Conservation (phyloP, 345 rosid genomes). For the Aethionema arabicum region DNA sequence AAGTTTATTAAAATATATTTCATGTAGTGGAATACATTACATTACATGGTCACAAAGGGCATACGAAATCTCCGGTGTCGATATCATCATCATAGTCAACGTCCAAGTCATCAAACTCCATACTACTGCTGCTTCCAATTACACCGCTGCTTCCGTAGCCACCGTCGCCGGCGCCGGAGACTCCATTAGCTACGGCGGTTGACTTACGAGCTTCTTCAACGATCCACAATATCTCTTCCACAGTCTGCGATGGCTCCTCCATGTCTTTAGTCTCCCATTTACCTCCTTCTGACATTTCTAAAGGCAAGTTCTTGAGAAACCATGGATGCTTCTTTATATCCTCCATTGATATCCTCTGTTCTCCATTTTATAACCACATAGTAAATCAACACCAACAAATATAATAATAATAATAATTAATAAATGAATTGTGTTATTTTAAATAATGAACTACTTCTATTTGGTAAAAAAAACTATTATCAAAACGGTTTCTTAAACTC, state of each 20-base stretch:
- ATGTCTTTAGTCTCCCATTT: conserved; percentile 55
- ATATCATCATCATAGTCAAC: conserved; percentile 40
- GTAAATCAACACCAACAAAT: too few relatives aligned
- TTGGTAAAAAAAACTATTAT: too few relatives aligned
- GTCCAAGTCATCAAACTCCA: conserved; percentile 72
- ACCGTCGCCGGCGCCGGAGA: conserved; percentile 20
- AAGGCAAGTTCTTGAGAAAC: conserved; percentile 70
- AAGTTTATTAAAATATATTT: conserved; percentile 2
- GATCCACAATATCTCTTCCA: conserved; percentile 53
- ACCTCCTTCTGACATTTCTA: conserved; percentile 58
- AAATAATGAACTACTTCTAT: too few relatives aligned
- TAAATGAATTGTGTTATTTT: too few relatives aligned
- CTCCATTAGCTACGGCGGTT: conserved; percentile 32
- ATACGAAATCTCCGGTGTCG: conserved; percentile 61
- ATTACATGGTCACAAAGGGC: conserved; percentile 38
- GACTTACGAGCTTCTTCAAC: conserved; percentile 58
- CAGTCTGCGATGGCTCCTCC: conserved; percentile 59
- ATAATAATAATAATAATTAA: too few relatives aligned
- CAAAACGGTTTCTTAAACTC: too few relatives aligned
- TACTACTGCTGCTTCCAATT: conserved; percentile 48
- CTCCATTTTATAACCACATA: too few relatives aligned
- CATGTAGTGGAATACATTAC: too few relatives aligned
- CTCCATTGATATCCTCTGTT: conserved; percentile 43
- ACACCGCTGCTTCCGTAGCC: conserved; percentile 40
- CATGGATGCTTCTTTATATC: conserved; percentile 56